phyloP scores from a whole-genome alignment of 2,329 filamentous ascomycete species.

The Fusarium mangiferae region DNA sequence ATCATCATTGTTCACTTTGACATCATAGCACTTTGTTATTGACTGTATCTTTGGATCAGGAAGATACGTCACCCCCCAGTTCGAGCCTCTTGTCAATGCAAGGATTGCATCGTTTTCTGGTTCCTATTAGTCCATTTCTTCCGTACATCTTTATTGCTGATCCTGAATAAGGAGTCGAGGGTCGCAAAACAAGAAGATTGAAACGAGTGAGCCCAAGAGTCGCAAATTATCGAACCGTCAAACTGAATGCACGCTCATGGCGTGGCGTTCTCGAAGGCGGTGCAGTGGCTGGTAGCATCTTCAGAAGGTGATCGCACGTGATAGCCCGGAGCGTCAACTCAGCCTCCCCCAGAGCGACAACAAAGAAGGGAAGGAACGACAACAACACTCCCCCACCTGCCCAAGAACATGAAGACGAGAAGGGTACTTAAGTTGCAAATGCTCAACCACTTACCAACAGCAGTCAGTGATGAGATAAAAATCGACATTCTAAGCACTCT shows the following conservation, averaged over 20 bases:
- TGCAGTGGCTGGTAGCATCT: neutral
- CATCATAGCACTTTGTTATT: neutral
- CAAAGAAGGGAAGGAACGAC: neutral
- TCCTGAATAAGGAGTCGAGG: fast-evolving
- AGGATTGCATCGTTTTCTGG: neutral
- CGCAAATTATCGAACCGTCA: fast-evolving
- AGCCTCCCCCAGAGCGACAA: no score
- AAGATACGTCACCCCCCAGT: neutral
- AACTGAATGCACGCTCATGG: fast-evolving
- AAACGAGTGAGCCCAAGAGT: fast-evolving
- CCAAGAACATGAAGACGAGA: neutral
- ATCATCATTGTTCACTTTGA: neutral
- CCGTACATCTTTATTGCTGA: fast-evolving
- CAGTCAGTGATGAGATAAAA: neutral
- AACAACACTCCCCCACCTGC: neutral
- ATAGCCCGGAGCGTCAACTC: neutral
- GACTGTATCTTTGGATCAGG: neutral
- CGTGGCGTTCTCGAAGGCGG: neutral
- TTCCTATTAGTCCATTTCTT: neutral
- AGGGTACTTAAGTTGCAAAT: neutral
- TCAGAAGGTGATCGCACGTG: neutral
- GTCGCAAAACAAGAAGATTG: fast-evolving
- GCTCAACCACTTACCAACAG: neutral
- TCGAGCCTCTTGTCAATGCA: neutral
- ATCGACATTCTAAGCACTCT: no score